These are phyloP conservation scores for Kuraishia piskuri DNA, from an alignment of 805 yeast species.

Conservation along the genomic window DNA sequence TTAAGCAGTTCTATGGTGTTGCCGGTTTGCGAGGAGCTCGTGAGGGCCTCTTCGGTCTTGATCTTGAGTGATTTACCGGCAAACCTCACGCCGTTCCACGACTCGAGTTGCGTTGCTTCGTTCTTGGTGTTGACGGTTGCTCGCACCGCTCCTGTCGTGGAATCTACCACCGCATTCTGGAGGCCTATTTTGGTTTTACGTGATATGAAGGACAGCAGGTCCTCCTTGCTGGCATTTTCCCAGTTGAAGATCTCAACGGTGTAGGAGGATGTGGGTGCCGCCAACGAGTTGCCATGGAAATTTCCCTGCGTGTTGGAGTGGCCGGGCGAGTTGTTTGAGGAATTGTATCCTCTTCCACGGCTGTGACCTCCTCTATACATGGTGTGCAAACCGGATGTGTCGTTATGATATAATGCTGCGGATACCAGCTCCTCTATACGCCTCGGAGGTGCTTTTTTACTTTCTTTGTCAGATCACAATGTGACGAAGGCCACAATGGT, in stretches of 20 bases:
- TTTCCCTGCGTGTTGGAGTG: background rate
- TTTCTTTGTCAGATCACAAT: too few relatives aligned
- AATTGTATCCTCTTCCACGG: background rate
- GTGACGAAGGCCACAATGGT: too few relatives aligned
- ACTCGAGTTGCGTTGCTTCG: conserved; percentile 51
- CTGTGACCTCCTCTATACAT: background rate
- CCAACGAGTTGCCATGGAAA: background rate
- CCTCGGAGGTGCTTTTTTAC: too few relatives aligned
- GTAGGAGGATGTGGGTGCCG: background rate
- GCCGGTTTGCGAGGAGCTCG: conserved; percentile 9
- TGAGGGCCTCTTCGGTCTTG: conserved; percentile 21
- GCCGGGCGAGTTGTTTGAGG: background rate
- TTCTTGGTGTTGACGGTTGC: conserved; percentile 46
- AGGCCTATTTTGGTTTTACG: conserved; percentile 57
- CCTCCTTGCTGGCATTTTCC: conserved; percentile 70
- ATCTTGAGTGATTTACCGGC: conserved; percentile 66
- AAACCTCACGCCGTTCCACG: conserved; percentile 71
- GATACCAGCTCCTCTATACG: too few relatives aligned
- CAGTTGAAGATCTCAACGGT: conserved; percentile 67
- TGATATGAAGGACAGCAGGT: conserved; percentile 58
- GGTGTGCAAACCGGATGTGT: background rate
- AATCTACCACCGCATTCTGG: conserved; percentile 42
- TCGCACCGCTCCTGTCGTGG: conserved; percentile 37
- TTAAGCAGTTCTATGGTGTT: conserved; percentile 57
- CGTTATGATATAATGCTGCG: too few relatives aligned